Evolutionary conservation across 1,139 yeast species (phyloP), one percentile per base, ranked within the genome.

Genomic region (Suhomyces coccinellae): DNA sequence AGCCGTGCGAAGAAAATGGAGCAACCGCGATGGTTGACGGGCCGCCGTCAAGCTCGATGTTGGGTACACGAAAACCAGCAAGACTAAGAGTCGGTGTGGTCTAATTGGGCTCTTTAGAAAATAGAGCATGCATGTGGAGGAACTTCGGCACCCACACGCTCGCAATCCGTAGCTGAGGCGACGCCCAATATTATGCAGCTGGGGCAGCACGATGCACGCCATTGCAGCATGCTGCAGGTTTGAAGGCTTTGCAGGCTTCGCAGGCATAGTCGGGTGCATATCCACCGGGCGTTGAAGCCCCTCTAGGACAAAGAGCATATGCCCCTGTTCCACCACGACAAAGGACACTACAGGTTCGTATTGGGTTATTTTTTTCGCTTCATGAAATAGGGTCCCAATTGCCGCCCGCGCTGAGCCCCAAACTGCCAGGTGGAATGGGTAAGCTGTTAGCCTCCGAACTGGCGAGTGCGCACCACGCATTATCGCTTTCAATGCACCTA

Each of bases 161-260:
- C 36, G 27, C 14, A 17, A 33, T 22, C 35, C 13, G 26, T 15
- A 9, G 35, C 35, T 27, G 36, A 33, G 36, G 36, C 36, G 36
- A 22, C 27, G 27, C 27, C 27, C 20, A 17, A 17, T 17, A 17
- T 17, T 17, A 17, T 17, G 20, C 20, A 17, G 20, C 20, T 4
- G 20, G 20, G 4, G 20, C 20, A 17, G 5, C 20, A 17, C 20
- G 20, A 17, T 17, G 20, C 20, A 17, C 26, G 29, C 29, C 36
- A 33, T 33, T 26, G 27, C 27, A 26, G 27, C 27, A 9, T 26
- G 12, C 27, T 26, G 27, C 27, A 26, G 27, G 12, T 15, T n/a
- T 33, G 36, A 26, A 33, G 16, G 36, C 36, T 33, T 33, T 27
- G 36, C 36, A 33, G 36, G 29, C 36, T 22, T 33, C 11, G 29